A percentile compares a stretch with the other conserved stretches of the same genome.
phyloP scores from a whole-genome alignment of 495 filamentous ascomycete genomes.

The Trichocladium antarcticum region DNA sequence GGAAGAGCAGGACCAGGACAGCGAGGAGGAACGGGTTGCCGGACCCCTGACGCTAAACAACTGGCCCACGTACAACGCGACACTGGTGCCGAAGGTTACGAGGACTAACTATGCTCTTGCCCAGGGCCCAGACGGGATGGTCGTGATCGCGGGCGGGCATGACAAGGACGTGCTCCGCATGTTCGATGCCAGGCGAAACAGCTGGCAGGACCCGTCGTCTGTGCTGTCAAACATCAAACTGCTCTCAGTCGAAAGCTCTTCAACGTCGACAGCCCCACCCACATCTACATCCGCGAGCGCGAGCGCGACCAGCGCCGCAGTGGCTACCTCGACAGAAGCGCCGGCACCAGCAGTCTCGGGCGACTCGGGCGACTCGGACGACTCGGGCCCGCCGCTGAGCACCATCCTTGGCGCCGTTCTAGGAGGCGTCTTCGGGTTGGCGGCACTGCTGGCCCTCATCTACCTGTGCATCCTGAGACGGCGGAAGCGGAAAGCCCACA shows the following conservation, averaged over 20 bases:
- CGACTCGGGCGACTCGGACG: not conserved
- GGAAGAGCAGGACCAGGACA: slow-evolving; percentile 27
- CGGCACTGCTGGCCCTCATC: slow-evolving; percentile 53
- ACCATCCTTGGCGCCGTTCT: slow-evolving; percentile 68
- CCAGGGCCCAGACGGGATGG: slow-evolving; percentile 45
- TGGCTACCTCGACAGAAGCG: slow-evolving; percentile 27
- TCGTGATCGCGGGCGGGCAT: slow-evolving; percentile 70
- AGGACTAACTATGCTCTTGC: slow-evolving; percentile 40
- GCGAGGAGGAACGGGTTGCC: slow-evolving; percentile 14
- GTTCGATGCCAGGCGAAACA: slow-evolving; percentile 68
- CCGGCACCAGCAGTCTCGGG: slow-evolving; percentile 8
- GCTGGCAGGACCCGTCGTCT: slow-evolving; percentile 66
- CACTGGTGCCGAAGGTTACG: slow-evolving; percentile 51
- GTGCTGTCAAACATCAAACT: slow-evolving; percentile 44
- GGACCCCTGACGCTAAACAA: slow-evolving; percentile 40
- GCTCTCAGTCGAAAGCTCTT: slow-evolving; percentile 24
- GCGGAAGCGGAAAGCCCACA: slow-evolving; percentile 33
- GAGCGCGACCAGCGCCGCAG: slow-evolving; percentile 9
- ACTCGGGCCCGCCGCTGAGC: slow-evolving; percentile 11
- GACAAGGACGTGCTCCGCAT: slow-evolving; percentile 55
- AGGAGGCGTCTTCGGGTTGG: slow-evolving; percentile 63
- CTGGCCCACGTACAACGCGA: slow-evolving; percentile 71
- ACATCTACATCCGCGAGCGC: slow-evolving; percentile 17
- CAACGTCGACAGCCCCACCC: slow-evolving; percentile 26
- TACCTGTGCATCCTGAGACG: slow-evolving; percentile 58